Base-by-base conservation (phyloP, 2,329 filamentous ascomycete genomes). In the Fusarium irregulare region DNA sequence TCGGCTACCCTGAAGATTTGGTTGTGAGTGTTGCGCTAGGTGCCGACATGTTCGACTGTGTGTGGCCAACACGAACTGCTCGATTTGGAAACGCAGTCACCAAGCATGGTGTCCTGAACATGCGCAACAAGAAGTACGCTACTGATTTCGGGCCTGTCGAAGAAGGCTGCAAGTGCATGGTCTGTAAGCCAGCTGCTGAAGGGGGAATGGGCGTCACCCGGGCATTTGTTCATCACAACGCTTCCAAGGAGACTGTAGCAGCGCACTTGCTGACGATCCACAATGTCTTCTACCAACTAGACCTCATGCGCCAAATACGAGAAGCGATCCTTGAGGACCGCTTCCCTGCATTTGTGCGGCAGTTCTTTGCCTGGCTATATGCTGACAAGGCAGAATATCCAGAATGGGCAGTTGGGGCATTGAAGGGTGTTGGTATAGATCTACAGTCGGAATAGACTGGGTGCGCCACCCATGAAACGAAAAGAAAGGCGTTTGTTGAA, bases 21-120 rank as follows among this genome's bases (percentile, higher is more conserved):
- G 88, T 99, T 3, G 94, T 99, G 41, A 97, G 93, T 56, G 91
- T 98, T 6, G 96, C 96, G 2, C 86, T 99, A 1, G 96, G 96
- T 6, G 96, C 96, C 50, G 96, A 99, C 81, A 99, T 99, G 96
- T 99, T 99, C 78, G 96, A 99, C 81, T 99, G 97, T 77, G 96
- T 99, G 9, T 99, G 96, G 96, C 97, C 96, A 2, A 98, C 96
- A 7, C 87, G 96, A 56, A 99, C 96, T 37, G 96, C 96, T 77
- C 90, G 96, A 34, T 99, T 99, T 77, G 96, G 97, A 64, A 98
- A 98, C 77, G 96, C 95, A 40, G 88, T 99, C 62, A 98, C 95
- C 4, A 87, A 89, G 59, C 75, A 84, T 44, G 97, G 96, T 13
- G 88, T 93, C n/a, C 82, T 98, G 47, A 98, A 97, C 78, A 83